Percentiles rank a stretch among this genome's conserved stretches.
phyloP scores from a whole-genome alignment of 352 stramenopile species.

The Plasmopara muralis region DNA sequence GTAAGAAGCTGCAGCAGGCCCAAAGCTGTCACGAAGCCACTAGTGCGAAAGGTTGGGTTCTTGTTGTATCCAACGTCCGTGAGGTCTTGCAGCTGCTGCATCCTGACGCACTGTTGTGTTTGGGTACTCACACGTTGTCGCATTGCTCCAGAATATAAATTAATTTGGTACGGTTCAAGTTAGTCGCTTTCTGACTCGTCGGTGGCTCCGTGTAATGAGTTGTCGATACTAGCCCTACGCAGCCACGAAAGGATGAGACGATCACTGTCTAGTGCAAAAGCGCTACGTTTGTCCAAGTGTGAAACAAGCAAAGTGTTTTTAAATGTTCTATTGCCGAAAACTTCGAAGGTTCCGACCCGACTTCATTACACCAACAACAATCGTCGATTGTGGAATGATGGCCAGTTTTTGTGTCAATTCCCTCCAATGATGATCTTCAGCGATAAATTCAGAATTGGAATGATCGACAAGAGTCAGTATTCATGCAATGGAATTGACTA shows the following conservation, averaged over 20 bases:
- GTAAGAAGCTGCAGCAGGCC: slow-evolving; percentile 28
- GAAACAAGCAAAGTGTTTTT: slow-evolving; percentile 10
- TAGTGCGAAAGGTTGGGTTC: slow-evolving; percentile 28
- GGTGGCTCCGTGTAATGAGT: slow-evolving; percentile 1
- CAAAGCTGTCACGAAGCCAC: slow-evolving; percentile 30
- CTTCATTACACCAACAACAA: slow-evolving; percentile 8
- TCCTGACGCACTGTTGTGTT: slow-evolving; percentile 23
- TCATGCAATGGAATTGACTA: too few species aligned
- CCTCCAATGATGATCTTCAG: background rate
- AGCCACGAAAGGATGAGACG: slow-evolving; percentile 6
- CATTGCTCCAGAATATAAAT: slow-evolving; percentile 8
- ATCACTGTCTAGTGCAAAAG: slow-evolving; percentile 23
- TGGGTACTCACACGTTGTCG: slow-evolving; percentile 28
- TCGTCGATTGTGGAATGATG: slow-evolving; percentile 20
- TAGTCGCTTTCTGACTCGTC: slow-evolving; percentile 1
- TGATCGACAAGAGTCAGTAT: too few species aligned
- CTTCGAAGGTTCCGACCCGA: too few species aligned
- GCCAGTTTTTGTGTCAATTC: slow-evolving; percentile 3
- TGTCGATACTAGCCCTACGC: slow-evolving; percentile 20
- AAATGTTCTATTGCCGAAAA: slow-evolving; percentile 5
- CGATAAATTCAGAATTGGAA: slow-evolving; percentile 16
- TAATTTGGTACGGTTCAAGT: slow-evolving; percentile 1
- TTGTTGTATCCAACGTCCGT: slow-evolving; percentile 21
- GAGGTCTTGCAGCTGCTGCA: slow-evolving; percentile 24
- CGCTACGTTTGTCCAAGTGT: slow-evolving; percentile 10